These are phyloP conservation scores for Macrolepiota fuliginosa DNA, from an alignment of 768 basidiomycete genomes.

Conservation along the genomic window DNA sequence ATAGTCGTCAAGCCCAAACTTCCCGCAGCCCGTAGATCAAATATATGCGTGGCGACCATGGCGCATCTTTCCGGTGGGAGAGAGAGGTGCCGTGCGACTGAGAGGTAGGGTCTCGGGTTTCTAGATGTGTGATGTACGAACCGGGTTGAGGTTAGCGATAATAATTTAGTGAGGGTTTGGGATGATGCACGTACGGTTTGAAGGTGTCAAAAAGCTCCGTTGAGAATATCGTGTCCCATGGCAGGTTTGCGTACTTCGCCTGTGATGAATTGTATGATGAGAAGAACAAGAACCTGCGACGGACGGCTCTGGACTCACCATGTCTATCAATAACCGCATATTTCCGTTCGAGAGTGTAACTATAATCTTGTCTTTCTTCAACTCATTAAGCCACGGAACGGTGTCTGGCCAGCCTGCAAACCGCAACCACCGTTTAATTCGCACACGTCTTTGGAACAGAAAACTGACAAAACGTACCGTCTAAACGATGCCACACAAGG, in stretches of 20 bases:
- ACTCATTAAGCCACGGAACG: conserved; percentile 40
- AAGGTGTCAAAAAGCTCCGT: conserved; percentile 57
- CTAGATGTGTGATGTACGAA: conserved; percentile 23
- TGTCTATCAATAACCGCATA: conserved; percentile 55
- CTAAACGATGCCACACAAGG: conserved; percentile 57
- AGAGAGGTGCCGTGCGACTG: conserved; percentile 46
- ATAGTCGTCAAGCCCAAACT: conserved; percentile 54
- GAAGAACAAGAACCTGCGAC: not conserved
- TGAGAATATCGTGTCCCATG: conserved; percentile 65
- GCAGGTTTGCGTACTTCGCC: conserved; percentile 61
- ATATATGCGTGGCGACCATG: conserved; percentile 65
- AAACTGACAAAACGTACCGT: conserved; percentile 31
- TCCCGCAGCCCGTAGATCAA: conserved; percentile 54
- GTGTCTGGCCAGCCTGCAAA: conserved; percentile 57
- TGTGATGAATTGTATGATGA: conserved; percentile 19
- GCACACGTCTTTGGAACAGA: not conserved
- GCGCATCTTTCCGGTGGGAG: conserved; percentile 48
- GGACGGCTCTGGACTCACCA: conserved; percentile 36
- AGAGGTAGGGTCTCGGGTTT: conserved; percentile 49
- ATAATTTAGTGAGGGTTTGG: not conserved
- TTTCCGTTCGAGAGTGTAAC: conserved; percentile 65
- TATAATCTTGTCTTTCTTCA: conserved; percentile 52
- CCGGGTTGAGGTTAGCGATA: not conserved
- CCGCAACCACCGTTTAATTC: not conserved
- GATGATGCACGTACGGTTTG: conserved; percentile 52